phyloP scores from a whole-genome alignment of 2,329 filamentous ascomycete species.

The Gliomastix tumulicola region DNA sequence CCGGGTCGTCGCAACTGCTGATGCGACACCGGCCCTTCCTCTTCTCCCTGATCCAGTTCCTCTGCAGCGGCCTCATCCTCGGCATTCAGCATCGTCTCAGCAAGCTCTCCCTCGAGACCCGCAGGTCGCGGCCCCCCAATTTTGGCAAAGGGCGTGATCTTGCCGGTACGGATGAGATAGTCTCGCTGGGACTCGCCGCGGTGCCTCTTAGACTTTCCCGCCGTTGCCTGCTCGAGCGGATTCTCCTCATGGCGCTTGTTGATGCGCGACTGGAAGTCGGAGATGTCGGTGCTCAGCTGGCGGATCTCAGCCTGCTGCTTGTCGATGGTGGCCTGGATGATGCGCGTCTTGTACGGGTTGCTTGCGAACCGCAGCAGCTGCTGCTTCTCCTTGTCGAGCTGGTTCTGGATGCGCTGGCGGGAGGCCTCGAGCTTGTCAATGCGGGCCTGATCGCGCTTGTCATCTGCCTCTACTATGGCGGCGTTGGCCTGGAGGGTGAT shows the following conservation, averaged over 20 bases:
- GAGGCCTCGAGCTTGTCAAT: conserved; percentile 51
- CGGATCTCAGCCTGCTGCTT: conserved; percentile 59
- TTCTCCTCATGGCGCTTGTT: conserved; percentile 59
- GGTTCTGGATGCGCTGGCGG: conserved; percentile 53
- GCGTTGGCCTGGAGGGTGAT: conserved; percentile 60
- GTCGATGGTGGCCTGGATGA: conserved; percentile 58
- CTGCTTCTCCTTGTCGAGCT: conserved; percentile 51
- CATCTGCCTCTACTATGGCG: conserved; percentile 53
- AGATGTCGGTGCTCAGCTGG: conserved; percentile 63
- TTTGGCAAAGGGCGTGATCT: conserved; percentile 92
- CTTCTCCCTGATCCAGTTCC: conserved; percentile 26
- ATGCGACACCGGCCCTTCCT: conserved; percentile 55
- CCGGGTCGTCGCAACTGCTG: conserved; percentile 68
- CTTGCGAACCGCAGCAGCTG: conserved; percentile 33
- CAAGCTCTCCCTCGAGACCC: conserved; percentile 61
- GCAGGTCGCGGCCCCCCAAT: conserved; percentile 58
- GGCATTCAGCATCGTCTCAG: conserved; percentile 72
- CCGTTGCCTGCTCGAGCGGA: conserved; percentile 31
- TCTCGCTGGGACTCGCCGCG: conserved; percentile 80
- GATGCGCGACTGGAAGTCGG: conserved; percentile 76
- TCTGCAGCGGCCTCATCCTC: conserved; percentile 58
- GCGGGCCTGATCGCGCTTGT: conserved; percentile 55
- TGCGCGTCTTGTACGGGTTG: conserved; percentile 45
- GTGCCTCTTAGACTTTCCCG: conserved; percentile 50
- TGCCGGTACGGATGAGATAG: conserved; percentile 89